phyloP scores from a whole-genome alignment of 2,329 filamentous ascomycete species.

The Ophiostoma pallidulum region DNA sequence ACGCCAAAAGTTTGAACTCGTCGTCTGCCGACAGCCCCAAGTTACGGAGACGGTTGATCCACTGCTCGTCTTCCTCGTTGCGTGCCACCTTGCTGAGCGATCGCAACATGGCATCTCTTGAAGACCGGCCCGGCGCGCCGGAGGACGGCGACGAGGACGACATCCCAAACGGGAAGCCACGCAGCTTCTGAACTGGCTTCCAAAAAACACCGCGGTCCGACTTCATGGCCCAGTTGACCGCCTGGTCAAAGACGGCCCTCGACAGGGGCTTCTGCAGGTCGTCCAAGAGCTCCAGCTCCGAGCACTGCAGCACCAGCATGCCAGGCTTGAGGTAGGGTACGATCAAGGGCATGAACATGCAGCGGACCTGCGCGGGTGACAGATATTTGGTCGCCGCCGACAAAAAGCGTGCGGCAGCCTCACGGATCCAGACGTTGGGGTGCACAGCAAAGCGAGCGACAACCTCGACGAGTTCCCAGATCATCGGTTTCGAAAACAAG shows the following conservation, averaged over 20 bases:
- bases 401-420: slow-evolving; percentile 78
- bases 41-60: slow-evolving; percentile 76
- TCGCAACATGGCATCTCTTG: slow-evolving; percentile 46
- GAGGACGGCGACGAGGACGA: slow-evolving; percentile 35
- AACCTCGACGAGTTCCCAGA: slow-evolving; percentile 80
- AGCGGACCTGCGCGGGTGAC: slow-evolving; percentile 70
- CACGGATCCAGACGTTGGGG: slow-evolving; percentile 89
- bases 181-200: slow-evolving; percentile 63
- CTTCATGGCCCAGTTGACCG: slow-evolving; percentile 76
- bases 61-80: slow-evolving; percentile 90
- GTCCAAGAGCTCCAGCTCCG: slow-evolving; percentile 68
- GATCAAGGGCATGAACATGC: slow-evolving; percentile 72
- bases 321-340: slow-evolving; percentile 71
- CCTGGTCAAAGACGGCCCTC: slow-evolving; percentile 72
- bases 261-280: slow-evolving; percentile 73
- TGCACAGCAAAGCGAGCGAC: slow-evolving; percentile 82
- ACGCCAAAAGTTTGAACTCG: slow-evolving; percentile 76
- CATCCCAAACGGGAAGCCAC: slow-evolving; percentile 54
- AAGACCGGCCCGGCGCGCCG: slow-evolving; percentile 45
- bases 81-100: slow-evolving; percentile 56
- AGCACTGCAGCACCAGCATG: slow-evolving; percentile 43
- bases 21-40: slow-evolving; percentile 76
- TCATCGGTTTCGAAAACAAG: slow-evolving; percentile 71
- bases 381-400: slow-evolving; percentile 66
- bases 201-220: slow-evolving; percentile 78